A percentile compares a stretch with the other conserved stretches of the same genome.
These are phyloP conservation scores for Oemleria cerasiformis DNA, from an alignment of 306 rosid genomes.

Conservation along the genomic window DNA sequence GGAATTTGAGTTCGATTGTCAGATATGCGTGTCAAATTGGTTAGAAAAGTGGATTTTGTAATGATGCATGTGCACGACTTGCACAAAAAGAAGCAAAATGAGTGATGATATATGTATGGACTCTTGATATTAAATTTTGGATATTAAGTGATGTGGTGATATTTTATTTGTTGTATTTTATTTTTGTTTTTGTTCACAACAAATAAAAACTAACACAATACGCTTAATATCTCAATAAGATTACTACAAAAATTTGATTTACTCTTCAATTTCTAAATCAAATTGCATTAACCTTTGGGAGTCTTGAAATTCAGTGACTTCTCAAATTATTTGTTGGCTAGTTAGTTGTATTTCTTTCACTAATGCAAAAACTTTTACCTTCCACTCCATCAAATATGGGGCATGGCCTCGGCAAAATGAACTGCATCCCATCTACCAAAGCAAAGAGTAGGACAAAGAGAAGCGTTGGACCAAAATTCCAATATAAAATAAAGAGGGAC, in stretches of 20 bases:
- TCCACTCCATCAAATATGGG: background rate
- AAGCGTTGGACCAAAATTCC: slow-evolving; percentile 45
- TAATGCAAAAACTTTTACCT: background rate
- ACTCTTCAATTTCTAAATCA: too few species aligned
- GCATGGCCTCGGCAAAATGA: background rate
- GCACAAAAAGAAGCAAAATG: background rate
- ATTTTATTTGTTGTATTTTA: too few species aligned
- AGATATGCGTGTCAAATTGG: background rate
- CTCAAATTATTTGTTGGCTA: background rate
- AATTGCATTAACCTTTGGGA: background rate
- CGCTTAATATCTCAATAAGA: too few species aligned
- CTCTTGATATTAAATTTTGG: too few species aligned
- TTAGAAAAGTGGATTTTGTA: background rate
- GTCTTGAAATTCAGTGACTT: background rate
- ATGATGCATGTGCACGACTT: background rate
- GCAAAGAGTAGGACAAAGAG: background rate
- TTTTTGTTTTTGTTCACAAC: too few species aligned
- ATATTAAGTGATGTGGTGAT: too few species aligned
- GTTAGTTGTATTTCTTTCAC: background rate
- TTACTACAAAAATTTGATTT: too few species aligned
- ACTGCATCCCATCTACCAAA: background rate
- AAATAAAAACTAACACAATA: too few species aligned
- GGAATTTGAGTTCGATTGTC: background rate
- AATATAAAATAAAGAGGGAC: slow-evolving; percentile 21
- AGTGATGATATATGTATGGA: background rate